Evolutionary conservation across 139 green algal species (phyloP), one percentile per base, ranked within the genome.

Genomic region (Coelastrella sp.): DNA sequence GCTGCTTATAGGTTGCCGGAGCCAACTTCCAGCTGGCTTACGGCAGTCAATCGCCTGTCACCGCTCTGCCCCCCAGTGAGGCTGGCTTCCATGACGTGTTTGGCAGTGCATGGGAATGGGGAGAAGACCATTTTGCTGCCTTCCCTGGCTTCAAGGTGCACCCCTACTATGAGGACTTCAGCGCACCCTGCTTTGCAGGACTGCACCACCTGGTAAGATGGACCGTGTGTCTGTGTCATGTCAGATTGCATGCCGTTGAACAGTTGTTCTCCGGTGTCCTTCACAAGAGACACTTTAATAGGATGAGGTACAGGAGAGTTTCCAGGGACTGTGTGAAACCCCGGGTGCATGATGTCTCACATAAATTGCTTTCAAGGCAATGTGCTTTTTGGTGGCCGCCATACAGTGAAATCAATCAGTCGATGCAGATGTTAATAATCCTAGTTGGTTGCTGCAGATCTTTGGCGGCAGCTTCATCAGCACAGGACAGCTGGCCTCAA

Each of bases 151-250:
- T 93, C 79, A 90, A 89, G 87, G 82, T 91, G 86, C 91, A 94
- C 88, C 90, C 89, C n/a, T 92, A 87, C 83, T 96, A 96, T 43
- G 93, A 96, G 85, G 94, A 96, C 86, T 96, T 96, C 89, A 90
- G 81, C 34, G 77, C 85, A 25, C 93, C 93, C 27, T 96, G 93
- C 90, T 96, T 95, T 82, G 93, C 84, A 15, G 93, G 94, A 63
- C 91, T 96, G 86, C 94, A 96, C 87, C 87, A 94, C 45, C 67
- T 94, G 79, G 86, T 90, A 77, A 64, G 78, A 32, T 64, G 21
- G 45, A 23, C 15, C 45, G n/a, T n/a, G n/a, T n/a, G n/a, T n/a
- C n/a, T n/a, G n/a, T n/a, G n/a, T n/a, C n/a, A n/a, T n/a, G n/a
- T n/a, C n/a, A n/a, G n/a, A n/a, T n/a, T n/a, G n/a, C n/a, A n/a